Evolutionary conservation across 331 rosid species (phyloP).

Genomic region (Arachis monticola): DNA sequence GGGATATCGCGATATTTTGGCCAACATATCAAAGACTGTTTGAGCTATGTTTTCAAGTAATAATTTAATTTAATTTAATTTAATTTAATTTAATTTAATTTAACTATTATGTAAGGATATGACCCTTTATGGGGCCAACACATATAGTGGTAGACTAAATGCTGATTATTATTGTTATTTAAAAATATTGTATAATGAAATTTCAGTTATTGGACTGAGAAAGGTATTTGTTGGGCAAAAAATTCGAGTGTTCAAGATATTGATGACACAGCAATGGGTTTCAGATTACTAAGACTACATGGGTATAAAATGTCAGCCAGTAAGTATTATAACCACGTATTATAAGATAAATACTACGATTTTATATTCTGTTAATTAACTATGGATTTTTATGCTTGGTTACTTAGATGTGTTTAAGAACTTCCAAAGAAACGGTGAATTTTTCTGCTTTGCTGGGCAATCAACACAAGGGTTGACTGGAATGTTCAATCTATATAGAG

Average conservation of each 20-base stretch:
- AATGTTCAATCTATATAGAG: slow-evolving; percentile 74
- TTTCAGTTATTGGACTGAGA: slow-evolving; percentile 53
- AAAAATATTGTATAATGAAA: no score
- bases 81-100: no score
- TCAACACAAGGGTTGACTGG: slow-evolving; percentile 81
- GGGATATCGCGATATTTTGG: slow-evolving; percentile 74
- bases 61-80: background rate
- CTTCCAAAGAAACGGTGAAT: slow-evolving; percentile 76
- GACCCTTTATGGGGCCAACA: no score
- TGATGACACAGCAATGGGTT: slow-evolving; percentile 94
- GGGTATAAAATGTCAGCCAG: slow-evolving; percentile 72
- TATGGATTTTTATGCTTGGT: background rate
- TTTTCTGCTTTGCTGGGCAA: slow-evolving; percentile 76
- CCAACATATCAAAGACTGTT: slow-evolving; percentile 61
- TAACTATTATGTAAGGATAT: no score
- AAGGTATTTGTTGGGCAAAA: slow-evolving; percentile 89
- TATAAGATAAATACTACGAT: no score
- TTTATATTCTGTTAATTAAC: no score
- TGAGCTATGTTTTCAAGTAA: slow-evolving; percentile 66
- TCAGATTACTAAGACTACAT: slow-evolving; percentile 71
- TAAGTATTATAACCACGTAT: slow-evolving; percentile 19
- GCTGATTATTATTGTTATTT: background rate
- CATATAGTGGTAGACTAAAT: background rate
- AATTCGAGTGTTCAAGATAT: slow-evolving; percentile 70
- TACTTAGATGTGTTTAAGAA: slow-evolving; percentile 71